These are phyloP conservation scores for Globisporangium cederbergense DNA, from an alignment of 352 stramenopile genomes.

Conservation along the genomic window DNA sequence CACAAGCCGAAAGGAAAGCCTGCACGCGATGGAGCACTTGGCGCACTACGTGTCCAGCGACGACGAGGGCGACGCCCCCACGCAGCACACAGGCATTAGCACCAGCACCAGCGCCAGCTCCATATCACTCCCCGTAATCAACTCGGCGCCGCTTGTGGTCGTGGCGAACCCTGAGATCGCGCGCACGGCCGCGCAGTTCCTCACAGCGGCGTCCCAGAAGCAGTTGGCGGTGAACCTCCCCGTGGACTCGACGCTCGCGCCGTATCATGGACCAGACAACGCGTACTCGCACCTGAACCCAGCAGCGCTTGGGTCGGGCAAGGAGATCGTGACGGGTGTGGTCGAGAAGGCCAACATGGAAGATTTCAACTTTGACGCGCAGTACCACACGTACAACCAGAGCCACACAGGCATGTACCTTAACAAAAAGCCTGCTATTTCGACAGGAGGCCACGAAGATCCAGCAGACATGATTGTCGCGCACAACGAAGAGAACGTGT, in stretches of 20 bases:
- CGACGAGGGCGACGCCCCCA: constrained; percentile 25
- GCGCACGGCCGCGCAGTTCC: constrained; percentile 28
- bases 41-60: constrained; percentile 49
- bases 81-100: background rate
- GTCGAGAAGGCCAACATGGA: constrained; percentile 70
- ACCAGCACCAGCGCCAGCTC: background rate
- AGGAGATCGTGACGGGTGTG: constrained; percentile 73
- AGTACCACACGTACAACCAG: constrained; percentile 81
- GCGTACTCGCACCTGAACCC: constrained; percentile 27
- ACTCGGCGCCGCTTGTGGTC: constrained; percentile 49
- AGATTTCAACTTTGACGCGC: constrained; percentile 75
- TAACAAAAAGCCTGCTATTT: constrained; percentile 8
- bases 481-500: constrained; percentile 28
- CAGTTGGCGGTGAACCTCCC: constrained; percentile 64
- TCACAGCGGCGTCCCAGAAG: constrained; percentile 30
- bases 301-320: constrained; percentile 47
- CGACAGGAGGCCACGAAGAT: background rate
- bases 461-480: constrained; percentile 23
- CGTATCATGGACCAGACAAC: constrained; percentile 39
- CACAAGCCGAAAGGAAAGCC: constrained; percentile 5
- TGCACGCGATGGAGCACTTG: constrained; percentile 39
- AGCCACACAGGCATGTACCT: constrained; percentile 25
- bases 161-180: constrained; percentile 27
- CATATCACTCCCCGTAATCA: constrained; percentile 36
- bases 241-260: constrained; percentile 58